phyloP scores from a whole-genome alignment of 2,329 filamentous ascomycete genomes.

The Aspergillus ustus region DNA sequence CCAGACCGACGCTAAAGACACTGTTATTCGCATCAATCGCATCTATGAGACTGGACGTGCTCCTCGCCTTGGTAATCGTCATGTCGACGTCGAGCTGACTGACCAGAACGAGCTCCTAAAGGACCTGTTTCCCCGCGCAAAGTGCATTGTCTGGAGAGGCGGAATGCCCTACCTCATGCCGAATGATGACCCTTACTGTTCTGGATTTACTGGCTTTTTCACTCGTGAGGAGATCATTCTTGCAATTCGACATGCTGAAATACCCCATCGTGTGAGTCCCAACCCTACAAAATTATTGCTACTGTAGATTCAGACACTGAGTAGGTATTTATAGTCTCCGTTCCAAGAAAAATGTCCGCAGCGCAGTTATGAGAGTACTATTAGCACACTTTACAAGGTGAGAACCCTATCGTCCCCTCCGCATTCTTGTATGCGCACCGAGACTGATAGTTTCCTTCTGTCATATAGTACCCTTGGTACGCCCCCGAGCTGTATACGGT shows the following conservation, averaged over 20 bases:
- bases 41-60: conserved; percentile 40
- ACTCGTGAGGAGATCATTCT: conserved; percentile 56
- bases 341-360: conserved; percentile 56
- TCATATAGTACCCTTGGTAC: conserved; percentile 56
- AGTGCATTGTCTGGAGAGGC: conserved; percentile 52
- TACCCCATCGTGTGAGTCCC: conserved; percentile 53
- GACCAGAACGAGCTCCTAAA: conserved; percentile 55
- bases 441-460: conserved; percentile 17
- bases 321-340: conserved; percentile 45
- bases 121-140: conserved; percentile 57
- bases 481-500: conserved; percentile 51
- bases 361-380: conserved; percentile 58
- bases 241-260: conserved; percentile 53
- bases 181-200: conserved; percentile 50
- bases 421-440: not conserved
- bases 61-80: conserved; percentile 53
- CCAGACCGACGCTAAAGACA: conserved; percentile 42
- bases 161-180: conserved; percentile 39
- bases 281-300: not conserved
- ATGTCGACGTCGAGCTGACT: conserved; percentile 52
- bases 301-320: not conserved
- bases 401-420: not conserved
- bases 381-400: conserved; percentile 58
- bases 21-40: conserved; percentile 43
- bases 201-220: conserved; percentile 57